Conservation (phyloP, 371 early-diverging fungal genomes). For the Dichotomocladium elegans region DNA sequence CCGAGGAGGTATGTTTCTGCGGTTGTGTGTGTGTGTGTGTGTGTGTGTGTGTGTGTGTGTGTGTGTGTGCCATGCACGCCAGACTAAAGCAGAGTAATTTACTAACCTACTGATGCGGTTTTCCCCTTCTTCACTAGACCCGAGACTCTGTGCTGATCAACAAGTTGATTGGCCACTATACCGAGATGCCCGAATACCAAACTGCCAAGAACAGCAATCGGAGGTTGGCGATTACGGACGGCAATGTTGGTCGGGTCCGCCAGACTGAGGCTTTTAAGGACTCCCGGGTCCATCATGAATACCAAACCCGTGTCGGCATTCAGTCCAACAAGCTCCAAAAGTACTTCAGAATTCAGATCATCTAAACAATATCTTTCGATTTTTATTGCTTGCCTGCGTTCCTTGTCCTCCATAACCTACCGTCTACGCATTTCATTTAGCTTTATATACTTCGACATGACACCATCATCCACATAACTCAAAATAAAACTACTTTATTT, state of each 20-base stretch:
- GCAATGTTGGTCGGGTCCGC: conserved; percentile 12
- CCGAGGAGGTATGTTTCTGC: conserved; percentile 48
- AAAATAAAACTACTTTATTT: no score
- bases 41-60: no score
- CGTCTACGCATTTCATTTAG: no score
- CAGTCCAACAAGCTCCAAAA: conserved; percentile 84
- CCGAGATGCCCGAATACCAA: conserved; percentile 32
- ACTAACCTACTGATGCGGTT: no score
- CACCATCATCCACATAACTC: no score
- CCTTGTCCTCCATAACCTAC: no score
- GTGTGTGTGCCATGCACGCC: no score
- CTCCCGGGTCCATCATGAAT: conserved; percentile 59
- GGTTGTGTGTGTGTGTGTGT: no score
- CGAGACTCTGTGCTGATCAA: conserved; percentile 48
- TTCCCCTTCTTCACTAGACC: no score
- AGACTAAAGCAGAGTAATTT: no score
- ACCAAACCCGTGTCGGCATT: conserved; percentile 70
- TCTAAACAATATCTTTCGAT: conserved; percentile 40
- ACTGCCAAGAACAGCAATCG: conserved; percentile 24
- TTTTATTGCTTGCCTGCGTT: no score
- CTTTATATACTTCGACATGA: no score
- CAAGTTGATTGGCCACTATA: conserved; percentile 47
- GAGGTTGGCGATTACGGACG: conserved; percentile 35
- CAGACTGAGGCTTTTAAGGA: conserved; percentile 51
- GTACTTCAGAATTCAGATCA: conserved; percentile 79